Evolutionary conservation across 1,139 yeast species (phyloP).

Genomic region (Taiozyma sp.): DNA sequence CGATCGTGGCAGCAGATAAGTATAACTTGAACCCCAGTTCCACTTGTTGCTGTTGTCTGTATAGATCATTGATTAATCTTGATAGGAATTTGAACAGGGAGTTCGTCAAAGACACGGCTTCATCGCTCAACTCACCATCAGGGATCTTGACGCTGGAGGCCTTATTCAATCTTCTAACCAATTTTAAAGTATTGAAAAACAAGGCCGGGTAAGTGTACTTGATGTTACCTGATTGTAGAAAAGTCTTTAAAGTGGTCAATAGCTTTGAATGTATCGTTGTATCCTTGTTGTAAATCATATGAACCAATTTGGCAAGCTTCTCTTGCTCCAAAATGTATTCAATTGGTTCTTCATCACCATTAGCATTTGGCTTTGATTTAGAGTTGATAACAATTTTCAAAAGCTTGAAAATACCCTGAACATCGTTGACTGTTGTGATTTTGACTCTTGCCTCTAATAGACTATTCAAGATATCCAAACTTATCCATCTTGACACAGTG

Average conservation of each 20-base stretch:
- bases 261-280: conserved; percentile 49
- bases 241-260: conserved; percentile 51
- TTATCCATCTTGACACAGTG: conserved; percentile 20
- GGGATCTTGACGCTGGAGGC: not conserved
- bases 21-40: conserved; percentile 38
- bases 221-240: conserved; percentile 47
- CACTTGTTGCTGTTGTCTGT: conserved; percentile 37
- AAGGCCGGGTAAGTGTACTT: conserved; percentile 73
- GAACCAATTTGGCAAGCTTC: conserved; percentile 64
- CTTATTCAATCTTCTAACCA: conserved; percentile 41
- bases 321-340: conserved; percentile 44
- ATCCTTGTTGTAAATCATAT: conserved; percentile 47
- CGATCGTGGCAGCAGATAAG: conserved; percentile 55
- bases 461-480: conserved; percentile 21
- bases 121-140: not conserved
- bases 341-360: conserved; percentile 14
- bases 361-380: conserved; percentile 1
- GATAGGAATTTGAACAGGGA: conserved; percentile 68
- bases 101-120: conserved; percentile 24
- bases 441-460: conserved; percentile 18
- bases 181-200: conserved; percentile 50
- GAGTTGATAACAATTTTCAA: conserved; percentile 16
- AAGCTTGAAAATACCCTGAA: conserved; percentile 22
- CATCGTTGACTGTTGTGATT: conserved; percentile 20
- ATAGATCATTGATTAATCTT: conserved; percentile 65